Conservation (phyloP, 2,329 filamentous ascomycete species). For the Aspergillus texensis region DNA sequence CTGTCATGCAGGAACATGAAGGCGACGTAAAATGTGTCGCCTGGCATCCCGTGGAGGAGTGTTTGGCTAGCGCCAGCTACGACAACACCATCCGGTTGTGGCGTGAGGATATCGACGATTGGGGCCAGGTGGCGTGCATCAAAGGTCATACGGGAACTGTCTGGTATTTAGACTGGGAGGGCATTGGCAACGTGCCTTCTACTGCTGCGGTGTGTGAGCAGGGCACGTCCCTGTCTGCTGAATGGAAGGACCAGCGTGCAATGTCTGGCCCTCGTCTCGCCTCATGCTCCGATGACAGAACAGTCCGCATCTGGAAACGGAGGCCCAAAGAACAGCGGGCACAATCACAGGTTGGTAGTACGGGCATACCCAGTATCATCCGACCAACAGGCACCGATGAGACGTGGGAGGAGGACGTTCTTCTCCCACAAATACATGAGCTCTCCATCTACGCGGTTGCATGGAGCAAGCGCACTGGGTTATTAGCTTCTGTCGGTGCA, state of each 20-base stretch:
- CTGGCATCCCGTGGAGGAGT: constrained; percentile 81
- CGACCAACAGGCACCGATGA: constrained; percentile 72
- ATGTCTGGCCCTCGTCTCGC: constrained; percentile 62
- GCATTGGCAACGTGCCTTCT: constrained; percentile 37
- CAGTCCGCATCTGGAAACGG: constrained; percentile 77
- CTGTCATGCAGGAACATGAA: constrained; percentile 90
- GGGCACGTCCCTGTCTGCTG: constrained; percentile 11
- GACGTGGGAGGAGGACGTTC: constrained; percentile 76
- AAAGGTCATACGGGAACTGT: constrained; percentile 83
- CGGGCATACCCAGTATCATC: constrained; percentile 85
- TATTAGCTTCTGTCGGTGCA: constrained; percentile 85
- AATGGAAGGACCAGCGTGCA: constrained; percentile 35
- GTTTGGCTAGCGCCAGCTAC: constrained; percentile 89
- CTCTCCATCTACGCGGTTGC: constrained; percentile 80
- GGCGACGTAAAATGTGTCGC: constrained; percentile 92
- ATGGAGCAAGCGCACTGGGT: constrained; percentile 78
- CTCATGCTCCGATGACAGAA: constrained; percentile 83
- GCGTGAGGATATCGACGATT: constrained; percentile 90
- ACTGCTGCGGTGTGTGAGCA: not conserved
- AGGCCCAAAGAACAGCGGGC: constrained; percentile 51
- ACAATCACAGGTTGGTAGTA: constrained; percentile 43
- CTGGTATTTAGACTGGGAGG: constrained; percentile 78
- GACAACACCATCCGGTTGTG: constrained; percentile 89
- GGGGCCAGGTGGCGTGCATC: constrained; percentile 83
- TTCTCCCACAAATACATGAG: constrained; percentile 75